Base-by-base conservation (phyloP, 352 stramenopile species). In the Phytophthora sojae region DNA sequence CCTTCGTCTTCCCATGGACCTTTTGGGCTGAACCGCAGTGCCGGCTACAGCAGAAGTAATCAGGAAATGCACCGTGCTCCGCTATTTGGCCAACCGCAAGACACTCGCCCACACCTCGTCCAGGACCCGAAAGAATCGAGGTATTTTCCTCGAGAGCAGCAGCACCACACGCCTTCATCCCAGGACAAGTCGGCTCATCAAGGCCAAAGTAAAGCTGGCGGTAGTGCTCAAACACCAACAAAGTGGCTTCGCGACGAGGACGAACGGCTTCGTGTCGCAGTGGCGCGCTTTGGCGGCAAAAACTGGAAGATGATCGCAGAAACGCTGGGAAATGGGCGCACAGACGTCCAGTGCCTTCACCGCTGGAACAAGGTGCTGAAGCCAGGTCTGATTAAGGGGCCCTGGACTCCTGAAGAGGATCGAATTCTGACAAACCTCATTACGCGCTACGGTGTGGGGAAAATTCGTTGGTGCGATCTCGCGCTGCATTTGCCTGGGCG, bases 281-380 rank as follows among this genome's bases (percentile, higher is more conserved):
- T 99, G 9, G 80, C 95, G 42, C 83, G 87, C 21, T 95, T 98
- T 61, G 94, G 94, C 17, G 90, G 94, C 50, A 98, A 97, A 45
- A 98, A 98, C 71, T 99, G 96, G 96, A 98, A 98, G 72, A 88
- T 94, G 66, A 96, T 99, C 60, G 93, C 95, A 19, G 89, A 97
- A 71, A 83, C 90, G 29, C 73, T 98, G 26, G 90, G 92, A 19
- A 92, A 95, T 57, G 89, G 87, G 3, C 88, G 90, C 59, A 97
- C 94, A 1, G 95, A 98, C 69, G 92, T 98, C 62, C 95, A 98
- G 75, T 98, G 93, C 69, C 81, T 99, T 47, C 96, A 99, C 68
- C 92, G 97, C n/a, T 99, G 96, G 97, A 97, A 99, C 73, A 97
- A 97, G 64, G 89, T 97, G 54, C 86, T 97, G 44, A 97, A 97